A percentile compares a stretch with the other conserved stretches of the same genome.
Evolutionary conservation across 495 filamentous ascomycete genomes (phyloP).

Genomic region (Amorphotheca resinae): DNA sequence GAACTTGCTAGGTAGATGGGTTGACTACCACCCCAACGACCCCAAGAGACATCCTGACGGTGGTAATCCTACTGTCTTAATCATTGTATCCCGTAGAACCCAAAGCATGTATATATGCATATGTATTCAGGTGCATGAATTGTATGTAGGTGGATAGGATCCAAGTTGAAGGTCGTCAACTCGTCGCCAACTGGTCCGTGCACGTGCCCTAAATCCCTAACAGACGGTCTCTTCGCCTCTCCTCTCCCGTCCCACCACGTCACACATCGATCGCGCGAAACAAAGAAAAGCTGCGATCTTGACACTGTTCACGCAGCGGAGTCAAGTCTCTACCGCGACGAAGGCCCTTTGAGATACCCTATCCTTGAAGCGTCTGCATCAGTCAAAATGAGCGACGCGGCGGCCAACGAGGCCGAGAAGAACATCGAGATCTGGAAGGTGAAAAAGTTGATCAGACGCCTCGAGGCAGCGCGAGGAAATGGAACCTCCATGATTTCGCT

Average conservation of each 20-base stretch:
- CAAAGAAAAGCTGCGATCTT: slow-evolving; percentile 11
- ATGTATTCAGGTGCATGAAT: no score
- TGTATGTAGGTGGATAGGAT: no score
- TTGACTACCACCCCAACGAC: no score
- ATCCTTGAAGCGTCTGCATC: slow-evolving; percentile 11
- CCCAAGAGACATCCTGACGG: no score
- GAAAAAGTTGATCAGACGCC: slow-evolving; percentile 94
- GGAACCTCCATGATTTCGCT: slow-evolving; percentile 98
- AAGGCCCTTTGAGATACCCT: slow-evolving; percentile 3
- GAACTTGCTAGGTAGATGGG: no score
- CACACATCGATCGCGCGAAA: slow-evolving; percentile 2
- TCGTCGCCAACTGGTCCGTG: not conserved
- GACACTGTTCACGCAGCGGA: slow-evolving; percentile 14
- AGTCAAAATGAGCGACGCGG: slow-evolving; percentile 76
- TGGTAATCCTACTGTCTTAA: no score
- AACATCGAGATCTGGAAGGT: slow-evolving; percentile 83
- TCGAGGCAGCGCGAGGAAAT: slow-evolving; percentile 86
- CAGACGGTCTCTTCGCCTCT: not conserved
- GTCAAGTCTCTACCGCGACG: slow-evolving; percentile 14
- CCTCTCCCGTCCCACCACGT: not conserved
- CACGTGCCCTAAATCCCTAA: not conserved
- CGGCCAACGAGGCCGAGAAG: slow-evolving; percentile 91
- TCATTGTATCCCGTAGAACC: no score
- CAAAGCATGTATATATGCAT: no score
- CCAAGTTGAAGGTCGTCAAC: no score